Conservation (phyloP, 805 yeast species). For the Candida pseudoglaebosa region DNA sequence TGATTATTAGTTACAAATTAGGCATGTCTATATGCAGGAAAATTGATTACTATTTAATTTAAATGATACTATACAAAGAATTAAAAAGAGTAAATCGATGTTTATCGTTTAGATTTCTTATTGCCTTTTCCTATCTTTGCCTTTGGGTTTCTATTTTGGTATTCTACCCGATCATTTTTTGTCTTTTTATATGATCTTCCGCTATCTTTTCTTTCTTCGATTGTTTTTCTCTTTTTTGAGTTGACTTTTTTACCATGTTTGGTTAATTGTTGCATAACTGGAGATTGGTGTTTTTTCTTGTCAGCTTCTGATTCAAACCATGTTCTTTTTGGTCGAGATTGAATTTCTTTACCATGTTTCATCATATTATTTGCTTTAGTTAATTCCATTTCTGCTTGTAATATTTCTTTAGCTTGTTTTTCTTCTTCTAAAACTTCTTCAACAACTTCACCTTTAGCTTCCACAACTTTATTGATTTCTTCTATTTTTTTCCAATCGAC, state of each 20-base stretch:
- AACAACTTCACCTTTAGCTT: slow-evolving; percentile 53
- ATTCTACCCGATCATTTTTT: slow-evolving; percentile 57
- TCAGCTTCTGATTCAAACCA: slow-evolving; percentile 80
- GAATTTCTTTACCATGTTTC: slow-evolving; percentile 76
- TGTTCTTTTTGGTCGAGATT: slow-evolving; percentile 88
- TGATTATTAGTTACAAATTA: background rate
- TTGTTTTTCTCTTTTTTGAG: slow-evolving; percentile 67
- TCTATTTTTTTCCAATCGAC: slow-evolving; percentile 90
- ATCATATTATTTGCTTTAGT: slow-evolving; percentile 81
- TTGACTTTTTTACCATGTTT: slow-evolving; percentile 55
- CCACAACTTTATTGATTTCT: slow-evolving; percentile 57
- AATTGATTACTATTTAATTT: background rate
- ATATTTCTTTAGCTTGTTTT: slow-evolving; percentile 78
- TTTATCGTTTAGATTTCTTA: slow-evolving; percentile 1
- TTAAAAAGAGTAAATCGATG: background rate
- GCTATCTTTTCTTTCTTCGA: slow-evolving; percentile 50
- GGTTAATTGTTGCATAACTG: slow-evolving; percentile 35
- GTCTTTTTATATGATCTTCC: slow-evolving; percentile 76
- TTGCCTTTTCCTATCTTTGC: slow-evolving; percentile 6
- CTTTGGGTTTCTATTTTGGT: slow-evolving; percentile 27
- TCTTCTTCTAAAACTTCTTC: slow-evolving; percentile 85
- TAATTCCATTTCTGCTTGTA: slow-evolving; percentile 88
- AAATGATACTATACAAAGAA: background rate
- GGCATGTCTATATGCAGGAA: background rate
- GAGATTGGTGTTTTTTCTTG: slow-evolving; percentile 41